Evolutionary conservation across 371 early-diverging fungal species (phyloP).

Genomic region (Lichtheimia ornata): DNA sequence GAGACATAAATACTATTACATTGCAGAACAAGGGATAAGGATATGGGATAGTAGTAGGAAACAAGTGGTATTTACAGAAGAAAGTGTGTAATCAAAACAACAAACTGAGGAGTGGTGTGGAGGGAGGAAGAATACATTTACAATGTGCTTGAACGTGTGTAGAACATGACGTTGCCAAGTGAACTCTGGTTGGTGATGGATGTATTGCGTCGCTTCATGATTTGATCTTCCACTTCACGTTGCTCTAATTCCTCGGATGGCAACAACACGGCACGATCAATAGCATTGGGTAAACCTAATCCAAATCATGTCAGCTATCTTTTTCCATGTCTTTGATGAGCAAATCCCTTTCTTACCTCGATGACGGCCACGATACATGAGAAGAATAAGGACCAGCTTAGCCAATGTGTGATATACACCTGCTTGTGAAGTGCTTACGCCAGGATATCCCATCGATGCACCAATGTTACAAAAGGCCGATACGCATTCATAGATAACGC

Average conservation of each 20-base stretch:
- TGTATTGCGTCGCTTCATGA: slow-evolving; percentile 21
- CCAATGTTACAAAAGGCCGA: slow-evolving; percentile 48
- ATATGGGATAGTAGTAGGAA: no score
- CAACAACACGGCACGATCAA: slow-evolving; percentile 48
- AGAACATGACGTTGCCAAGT: slow-evolving; percentile 11
- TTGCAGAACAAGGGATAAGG: no score
- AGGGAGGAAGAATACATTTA: not conserved
- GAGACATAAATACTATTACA: no score
- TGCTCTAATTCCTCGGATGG: slow-evolving; percentile 36
- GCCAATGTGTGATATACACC: slow-evolving; percentile 35
- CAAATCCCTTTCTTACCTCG: slow-evolving; percentile 22
- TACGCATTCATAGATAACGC: slow-evolving; percentile 46
- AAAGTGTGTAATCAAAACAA: no score
- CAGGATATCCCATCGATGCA: slow-evolving; percentile 39
- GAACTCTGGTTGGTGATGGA: slow-evolving; percentile 12
- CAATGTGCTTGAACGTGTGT: slow-evolving; percentile 22
- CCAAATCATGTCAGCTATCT: not conserved
- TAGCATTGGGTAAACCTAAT: slow-evolving; percentile 43
- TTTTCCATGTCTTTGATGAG: not conserved
- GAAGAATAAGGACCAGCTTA: slow-evolving; percentile 37
- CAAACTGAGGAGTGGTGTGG: no score
- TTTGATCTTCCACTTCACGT: slow-evolving; percentile 18
- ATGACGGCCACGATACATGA: slow-evolving; percentile 33
- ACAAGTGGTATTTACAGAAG: no score
- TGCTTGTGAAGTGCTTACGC: slow-evolving; percentile 36